These are phyloP conservation scores for Breynia disticha DNA, from an alignment of 441 rosid species.

Conservation along the genomic window DNA sequence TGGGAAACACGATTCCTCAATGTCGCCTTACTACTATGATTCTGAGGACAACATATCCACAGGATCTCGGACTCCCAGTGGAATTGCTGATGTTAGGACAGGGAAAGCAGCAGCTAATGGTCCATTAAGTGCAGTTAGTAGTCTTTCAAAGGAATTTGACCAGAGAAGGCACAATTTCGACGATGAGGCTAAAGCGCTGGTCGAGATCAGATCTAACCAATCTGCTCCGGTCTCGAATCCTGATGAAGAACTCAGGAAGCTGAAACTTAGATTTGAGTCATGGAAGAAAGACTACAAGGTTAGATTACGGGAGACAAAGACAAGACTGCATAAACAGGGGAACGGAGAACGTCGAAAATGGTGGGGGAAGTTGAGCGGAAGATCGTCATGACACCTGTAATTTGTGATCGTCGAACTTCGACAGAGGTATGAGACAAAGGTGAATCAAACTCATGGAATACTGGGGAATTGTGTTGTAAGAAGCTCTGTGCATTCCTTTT, in stretches of 20 bases:
- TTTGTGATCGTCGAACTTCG: neutral
- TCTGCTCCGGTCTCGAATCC: conserved; percentile 32
- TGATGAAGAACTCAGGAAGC: conserved; percentile 53
- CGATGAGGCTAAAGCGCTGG: conserved; percentile 47
- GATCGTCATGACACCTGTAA: conserved; percentile 2
- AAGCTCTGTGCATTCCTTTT: neutral
- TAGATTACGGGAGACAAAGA: conserved; percentile 60
- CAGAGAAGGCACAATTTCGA: conserved; percentile 57
- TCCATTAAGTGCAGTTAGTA: conserved; percentile 36
- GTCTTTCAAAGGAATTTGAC: conserved; percentile 72
- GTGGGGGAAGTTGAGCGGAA: conserved; percentile 65
- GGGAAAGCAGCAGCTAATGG: conserved; percentile 58
- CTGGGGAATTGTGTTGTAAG: neutral
- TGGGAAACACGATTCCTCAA: conserved; percentile 40
- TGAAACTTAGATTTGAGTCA: conserved; percentile 56
- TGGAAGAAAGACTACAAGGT: conserved; percentile 93
- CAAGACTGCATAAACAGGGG: conserved; percentile 47
- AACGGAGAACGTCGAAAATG: conserved; percentile 60
- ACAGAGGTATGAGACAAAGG: neutral
- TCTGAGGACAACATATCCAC: conserved; percentile 58
- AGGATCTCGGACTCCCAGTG: conserved; percentile 61
- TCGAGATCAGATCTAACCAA: conserved; percentile 31
- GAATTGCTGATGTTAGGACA: conserved; percentile 30
- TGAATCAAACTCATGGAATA: neutral
- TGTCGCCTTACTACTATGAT: conserved; percentile 54